Conservation (phyloP, 768 basidiomycete species). For the Mycena floridula region DNA sequence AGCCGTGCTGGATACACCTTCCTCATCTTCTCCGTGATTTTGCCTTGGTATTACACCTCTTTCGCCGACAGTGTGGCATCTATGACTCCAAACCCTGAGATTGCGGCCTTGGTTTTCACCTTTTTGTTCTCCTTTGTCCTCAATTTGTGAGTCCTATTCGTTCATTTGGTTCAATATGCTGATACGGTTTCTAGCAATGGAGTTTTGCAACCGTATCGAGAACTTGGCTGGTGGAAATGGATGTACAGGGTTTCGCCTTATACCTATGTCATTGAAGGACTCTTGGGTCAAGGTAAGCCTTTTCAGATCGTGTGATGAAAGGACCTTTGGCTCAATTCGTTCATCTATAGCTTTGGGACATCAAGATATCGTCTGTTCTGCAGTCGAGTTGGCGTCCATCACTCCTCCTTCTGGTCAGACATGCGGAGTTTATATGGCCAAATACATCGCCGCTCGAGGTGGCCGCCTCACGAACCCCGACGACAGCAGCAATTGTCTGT, state of each 20-base stretch:
- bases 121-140: constrained; percentile 58
- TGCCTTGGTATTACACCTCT: constrained; percentile 56
- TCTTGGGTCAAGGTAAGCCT: constrained; percentile 24
- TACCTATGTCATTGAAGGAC: constrained; percentile 49
- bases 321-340: neutral
- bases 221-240: constrained; percentile 68
- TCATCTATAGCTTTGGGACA: constrained; percentile 30
- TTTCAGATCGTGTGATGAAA: neutral
- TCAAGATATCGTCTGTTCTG: constrained; percentile 39
- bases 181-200: constrained; percentile 38
- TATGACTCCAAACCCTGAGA: constrained; percentile 53
- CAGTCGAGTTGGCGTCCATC: constrained; percentile 45
- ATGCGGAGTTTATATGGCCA: constrained; percentile 45
- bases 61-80: constrained; percentile 57
- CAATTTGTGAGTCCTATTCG: constrained; percentile 41
- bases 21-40: constrained; percentile 46
- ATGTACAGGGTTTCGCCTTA: constrained; percentile 55
- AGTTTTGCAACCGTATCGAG: constrained; percentile 57
- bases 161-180: neutral
- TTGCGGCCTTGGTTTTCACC: constrained; percentile 52
- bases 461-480: constrained; percentile 53
- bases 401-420: constrained; percentile 46
- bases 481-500: constrained; percentile 48
- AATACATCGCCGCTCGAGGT: constrained; percentile 42
- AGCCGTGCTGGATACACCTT: constrained; percentile 55